Percentiles rank a stretch among this genome's conserved stretches.
Conservation (phyloP, 768 basidiomycete genomes). For the Rhodotorula toruloides region DNA sequence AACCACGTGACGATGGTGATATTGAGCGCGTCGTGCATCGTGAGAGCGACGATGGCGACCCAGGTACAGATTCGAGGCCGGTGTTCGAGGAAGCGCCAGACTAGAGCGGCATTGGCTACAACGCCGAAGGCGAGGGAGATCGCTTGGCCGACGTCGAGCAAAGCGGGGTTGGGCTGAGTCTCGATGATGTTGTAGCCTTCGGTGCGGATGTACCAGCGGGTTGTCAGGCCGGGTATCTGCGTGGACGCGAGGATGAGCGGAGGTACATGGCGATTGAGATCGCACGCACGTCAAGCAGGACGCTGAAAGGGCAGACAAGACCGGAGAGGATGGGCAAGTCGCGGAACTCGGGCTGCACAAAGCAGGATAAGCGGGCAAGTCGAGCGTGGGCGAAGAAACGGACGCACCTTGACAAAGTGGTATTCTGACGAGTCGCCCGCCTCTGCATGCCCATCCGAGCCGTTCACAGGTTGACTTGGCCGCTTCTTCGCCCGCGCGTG, state of each 20-base stretch:
- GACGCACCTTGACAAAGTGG: no score
- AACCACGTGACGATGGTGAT: slow-evolving; percentile 59
- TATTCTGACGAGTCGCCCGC: no score
- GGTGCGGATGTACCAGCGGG: slow-evolving; percentile 18
- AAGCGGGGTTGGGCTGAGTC: slow-evolving; percentile 7
- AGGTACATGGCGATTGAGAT: not conserved
- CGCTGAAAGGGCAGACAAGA: slow-evolving; percentile 4
- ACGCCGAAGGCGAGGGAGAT: slow-evolving; percentile 66
- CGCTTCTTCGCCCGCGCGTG: no score
- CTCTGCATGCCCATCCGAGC: no score
- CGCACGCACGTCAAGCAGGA: slow-evolving; percentile 10
- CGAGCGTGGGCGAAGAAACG: no score
- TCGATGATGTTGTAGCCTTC: slow-evolving; percentile 6
- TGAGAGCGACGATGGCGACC: not conserved
- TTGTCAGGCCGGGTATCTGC: slow-evolving; percentile 18
- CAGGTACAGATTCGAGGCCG: not conserved
- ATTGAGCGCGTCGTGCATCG: slow-evolving; percentile 62
- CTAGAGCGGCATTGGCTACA: slow-evolving; percentile 62
- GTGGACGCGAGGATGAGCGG: not conserved
- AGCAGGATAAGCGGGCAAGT: no score
- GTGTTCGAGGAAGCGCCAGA: slow-evolving; percentile 65
- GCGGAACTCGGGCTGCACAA: not conserved
- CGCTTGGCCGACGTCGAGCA: slow-evolving; percentile 60
- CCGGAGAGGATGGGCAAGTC: slow-evolving; percentile 8
- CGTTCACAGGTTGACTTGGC: no score